Evolutionary conservation across 768 basidiomycete genomes (phyloP).

Genomic region (Mycena leptocephala): DNA sequence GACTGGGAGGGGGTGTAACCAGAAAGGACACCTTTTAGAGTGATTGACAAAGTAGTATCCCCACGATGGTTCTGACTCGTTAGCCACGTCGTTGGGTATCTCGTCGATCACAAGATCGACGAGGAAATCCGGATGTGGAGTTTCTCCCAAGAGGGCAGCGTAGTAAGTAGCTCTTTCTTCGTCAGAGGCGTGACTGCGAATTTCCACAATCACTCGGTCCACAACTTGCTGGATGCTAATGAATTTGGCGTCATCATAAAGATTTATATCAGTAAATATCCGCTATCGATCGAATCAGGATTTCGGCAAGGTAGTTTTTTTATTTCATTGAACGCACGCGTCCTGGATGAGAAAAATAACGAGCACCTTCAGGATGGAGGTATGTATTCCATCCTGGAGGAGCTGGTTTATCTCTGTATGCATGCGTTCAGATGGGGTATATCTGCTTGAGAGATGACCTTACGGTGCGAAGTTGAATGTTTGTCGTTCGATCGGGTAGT

Average conservation of each 20-base stretch:
- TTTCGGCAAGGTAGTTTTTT: too few species aligned
- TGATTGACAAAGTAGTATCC: slow-evolving; percentile 58
- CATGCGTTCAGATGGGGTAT: not conserved
- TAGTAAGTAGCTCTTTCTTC: not conserved
- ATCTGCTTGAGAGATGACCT: not conserved
- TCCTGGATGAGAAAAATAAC: slow-evolving; percentile 24
- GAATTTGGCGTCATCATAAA: slow-evolving; percentile 2
- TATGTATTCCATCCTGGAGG: slow-evolving; percentile 6
- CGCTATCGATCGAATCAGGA: slow-evolving; percentile 3
- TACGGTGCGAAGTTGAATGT: slow-evolving; percentile 6
- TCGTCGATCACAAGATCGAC: slow-evolving; percentile 24
- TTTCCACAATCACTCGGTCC: not conserved
- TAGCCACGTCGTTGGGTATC: too few species aligned
- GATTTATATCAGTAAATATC: slow-evolving; percentile 29
- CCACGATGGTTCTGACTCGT: not conserved
- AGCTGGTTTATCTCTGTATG: not conserved
- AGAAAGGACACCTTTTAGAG: slow-evolving; percentile 53
- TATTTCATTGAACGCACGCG: not conserved
- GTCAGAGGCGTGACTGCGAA: not conserved
- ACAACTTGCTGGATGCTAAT: slow-evolving; percentile 11
- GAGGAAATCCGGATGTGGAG: not conserved
- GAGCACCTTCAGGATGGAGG: slow-evolving; percentile 35
- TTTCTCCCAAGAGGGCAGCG: slow-evolving; percentile 9
- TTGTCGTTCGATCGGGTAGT: not conserved
- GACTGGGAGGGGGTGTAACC: slow-evolving; percentile 53